Evolutionary conservation across 495 filamentous ascomycete genomes (phyloP).

Genomic region (Aspergillus campestris): DNA sequence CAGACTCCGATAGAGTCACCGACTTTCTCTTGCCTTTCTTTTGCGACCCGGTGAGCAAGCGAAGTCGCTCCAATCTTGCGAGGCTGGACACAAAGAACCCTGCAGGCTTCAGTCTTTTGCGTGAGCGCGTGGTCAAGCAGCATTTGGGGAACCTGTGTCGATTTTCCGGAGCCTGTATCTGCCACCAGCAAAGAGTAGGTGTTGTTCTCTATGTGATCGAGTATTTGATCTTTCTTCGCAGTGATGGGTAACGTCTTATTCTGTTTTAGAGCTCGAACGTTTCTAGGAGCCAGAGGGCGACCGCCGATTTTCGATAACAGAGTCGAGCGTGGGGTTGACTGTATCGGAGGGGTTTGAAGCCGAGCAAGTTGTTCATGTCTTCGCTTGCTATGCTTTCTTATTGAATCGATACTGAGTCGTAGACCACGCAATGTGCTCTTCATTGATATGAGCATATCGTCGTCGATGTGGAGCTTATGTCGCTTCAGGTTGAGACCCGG

Average conservation of each 20-base stretch:
- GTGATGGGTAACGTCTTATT: conserved; percentile 40
- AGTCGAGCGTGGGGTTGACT: no score
- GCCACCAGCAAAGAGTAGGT: conserved; percentile 46
- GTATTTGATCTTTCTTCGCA: conserved; percentile 29
- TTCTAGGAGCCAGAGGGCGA: background rate
- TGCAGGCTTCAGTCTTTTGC: conserved; percentile 8
- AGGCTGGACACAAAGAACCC: conserved; percentile 48
- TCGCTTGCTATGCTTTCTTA: background rate
- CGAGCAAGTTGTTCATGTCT: background rate
- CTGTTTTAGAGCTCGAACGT: background rate
- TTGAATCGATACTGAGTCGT: background rate
- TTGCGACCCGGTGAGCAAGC: conserved; percentile 46
- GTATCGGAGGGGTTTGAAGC: no score
- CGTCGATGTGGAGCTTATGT: background rate
- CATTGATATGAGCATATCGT: conserved; percentile 1
- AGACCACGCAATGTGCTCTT: background rate
- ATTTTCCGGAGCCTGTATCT: conserved; percentile 53
- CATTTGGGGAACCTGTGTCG: conserved; percentile 55
- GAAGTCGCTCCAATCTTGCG: conserved; percentile 48
- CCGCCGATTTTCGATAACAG: background rate
- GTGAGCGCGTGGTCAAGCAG: conserved; percentile 44
- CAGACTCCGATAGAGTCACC: conserved; percentile 45
- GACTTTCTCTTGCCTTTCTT: conserved; percentile 42
- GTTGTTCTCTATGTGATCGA: conserved; percentile 41
- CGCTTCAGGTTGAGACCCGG: background rate